phyloP scores from a whole-genome alignment of 306 rosid species.

The Medicago ruthenica region DNA sequence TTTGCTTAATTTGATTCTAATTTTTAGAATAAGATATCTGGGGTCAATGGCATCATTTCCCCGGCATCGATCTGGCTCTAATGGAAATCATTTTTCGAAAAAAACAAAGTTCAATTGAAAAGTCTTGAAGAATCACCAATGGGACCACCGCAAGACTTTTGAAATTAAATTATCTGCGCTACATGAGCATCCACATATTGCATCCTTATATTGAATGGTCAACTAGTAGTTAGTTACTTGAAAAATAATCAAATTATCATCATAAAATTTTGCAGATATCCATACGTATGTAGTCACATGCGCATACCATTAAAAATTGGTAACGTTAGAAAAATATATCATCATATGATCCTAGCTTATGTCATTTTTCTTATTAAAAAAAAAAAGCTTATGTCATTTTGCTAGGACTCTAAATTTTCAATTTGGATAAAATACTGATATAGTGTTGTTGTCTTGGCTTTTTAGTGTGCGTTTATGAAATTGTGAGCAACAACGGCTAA shows the following conservation, averaged over 20 bases:
- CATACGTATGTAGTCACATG: too few species aligned
- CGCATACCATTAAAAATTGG: too few species aligned
- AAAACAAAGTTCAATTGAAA: neutral
- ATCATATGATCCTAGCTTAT: too few species aligned
- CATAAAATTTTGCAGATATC: neutral
- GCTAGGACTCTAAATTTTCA: neutral
- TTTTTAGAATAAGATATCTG: too few species aligned
- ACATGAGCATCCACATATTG: neutral
- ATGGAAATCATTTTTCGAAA: neutral
- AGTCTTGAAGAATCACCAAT: neutral
- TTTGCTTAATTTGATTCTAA: too few species aligned
- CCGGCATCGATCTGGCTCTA: constrained; percentile 11
- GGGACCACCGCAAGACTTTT: neutral
- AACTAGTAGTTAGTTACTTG: neutral
- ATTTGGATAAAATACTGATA: neutral
- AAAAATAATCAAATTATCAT: neutral
- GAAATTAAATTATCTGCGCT: neutral
- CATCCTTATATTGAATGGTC: neutral
- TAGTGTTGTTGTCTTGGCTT: too few species aligned
- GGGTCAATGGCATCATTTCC: constrained; percentile 27
- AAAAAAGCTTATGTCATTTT: neutral
- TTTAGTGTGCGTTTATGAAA: too few species aligned
- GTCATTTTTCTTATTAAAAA: too few species aligned
- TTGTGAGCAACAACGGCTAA: too few species aligned
- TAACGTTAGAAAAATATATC: neutral